These are phyloP conservation scores for Beauveria bassiana DNA, from an alignment of 2,329 filamentous ascomycete genomes.

Conservation along the genomic window DNA sequence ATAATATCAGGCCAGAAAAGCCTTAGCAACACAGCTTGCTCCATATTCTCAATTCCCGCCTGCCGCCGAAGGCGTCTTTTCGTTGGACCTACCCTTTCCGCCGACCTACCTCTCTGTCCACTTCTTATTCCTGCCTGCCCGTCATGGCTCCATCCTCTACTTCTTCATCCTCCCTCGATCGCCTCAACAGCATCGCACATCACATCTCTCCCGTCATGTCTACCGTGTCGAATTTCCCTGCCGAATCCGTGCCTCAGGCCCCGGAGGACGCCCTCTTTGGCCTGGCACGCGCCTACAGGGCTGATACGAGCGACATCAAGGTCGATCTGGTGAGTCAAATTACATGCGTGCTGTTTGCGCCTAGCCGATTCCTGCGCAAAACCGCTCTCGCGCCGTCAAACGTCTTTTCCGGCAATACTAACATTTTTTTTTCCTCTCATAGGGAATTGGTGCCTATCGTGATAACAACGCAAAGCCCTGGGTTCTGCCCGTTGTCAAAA, in stretches of 20 bases:
- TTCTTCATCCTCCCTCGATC: slow-evolving; percentile 40
- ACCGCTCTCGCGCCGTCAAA: neutral
- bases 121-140: neutral
- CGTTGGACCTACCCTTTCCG: neutral
- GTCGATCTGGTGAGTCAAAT: slow-evolving; percentile 69
- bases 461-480: slow-evolving; percentile 95
- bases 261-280: slow-evolving; percentile 95
- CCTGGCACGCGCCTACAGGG: slow-evolving; percentile 78
- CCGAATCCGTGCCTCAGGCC: slow-evolving; percentile 74
- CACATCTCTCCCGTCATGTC: slow-evolving; percentile 59
- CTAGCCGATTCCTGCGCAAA: neutral
- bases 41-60: neutral
- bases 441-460: slow-evolving; percentile 85
- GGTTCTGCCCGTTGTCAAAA: slow-evolving; percentile 92
- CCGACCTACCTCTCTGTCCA: neutral
- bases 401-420: neutral
- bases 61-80: neutral
- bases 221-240: slow-evolving; percentile 59
- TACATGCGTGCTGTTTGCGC: neutral
- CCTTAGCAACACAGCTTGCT: neutral
- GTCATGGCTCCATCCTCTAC: slow-evolving; percentile 21
- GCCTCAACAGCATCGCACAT: slow-evolving; percentile 54
- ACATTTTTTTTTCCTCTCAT: neutral
- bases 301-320: slow-evolving; percentile 70
- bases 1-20: neutral